A percentile compares a stretch with the other conserved stretches of the same genome.
Conservation (phyloP, 305 asterid species). For the Solanum hybrid region DNA sequence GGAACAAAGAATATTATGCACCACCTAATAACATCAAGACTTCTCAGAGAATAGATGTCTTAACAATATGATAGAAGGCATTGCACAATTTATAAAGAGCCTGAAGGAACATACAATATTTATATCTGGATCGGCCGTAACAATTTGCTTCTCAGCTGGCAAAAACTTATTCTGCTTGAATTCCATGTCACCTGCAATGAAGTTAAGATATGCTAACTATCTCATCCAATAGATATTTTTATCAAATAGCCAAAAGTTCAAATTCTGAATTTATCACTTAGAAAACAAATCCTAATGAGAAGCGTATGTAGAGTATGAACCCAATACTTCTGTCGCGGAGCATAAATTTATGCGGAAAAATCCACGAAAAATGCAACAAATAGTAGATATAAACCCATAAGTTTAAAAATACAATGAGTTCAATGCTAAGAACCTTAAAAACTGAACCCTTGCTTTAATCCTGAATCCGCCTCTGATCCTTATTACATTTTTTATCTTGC, state of each 20-base stretch:
- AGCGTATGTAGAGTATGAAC: neutral
- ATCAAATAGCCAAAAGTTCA: neutral
- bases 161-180: conserved; percentile 95
- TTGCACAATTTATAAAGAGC: neutral
- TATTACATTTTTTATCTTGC: neutral
- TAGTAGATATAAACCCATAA: neutral
- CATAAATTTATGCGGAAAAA: neutral
- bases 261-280: neutral
- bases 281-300: neutral
- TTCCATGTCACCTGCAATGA: conserved; percentile 87
- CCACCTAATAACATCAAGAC: neutral
- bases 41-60: neutral
- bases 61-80: neutral
- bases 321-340: neutral
- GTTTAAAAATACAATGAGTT: neutral
- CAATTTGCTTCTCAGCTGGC: conserved; percentile 83
- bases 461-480: neutral
- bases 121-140: conserved; percentile 89
- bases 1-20: neutral
- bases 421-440: neutral
- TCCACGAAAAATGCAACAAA: neutral
- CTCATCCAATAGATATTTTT: neutral
- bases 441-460: neutral
- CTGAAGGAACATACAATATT: conserved; percentile 45
- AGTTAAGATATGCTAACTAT: neutral